Percentiles rank a stretch among this genome's conserved stretches.
Conservation (phyloP, 495 filamentous ascomycete species). For the Hyaloscypha bicolor region DNA sequence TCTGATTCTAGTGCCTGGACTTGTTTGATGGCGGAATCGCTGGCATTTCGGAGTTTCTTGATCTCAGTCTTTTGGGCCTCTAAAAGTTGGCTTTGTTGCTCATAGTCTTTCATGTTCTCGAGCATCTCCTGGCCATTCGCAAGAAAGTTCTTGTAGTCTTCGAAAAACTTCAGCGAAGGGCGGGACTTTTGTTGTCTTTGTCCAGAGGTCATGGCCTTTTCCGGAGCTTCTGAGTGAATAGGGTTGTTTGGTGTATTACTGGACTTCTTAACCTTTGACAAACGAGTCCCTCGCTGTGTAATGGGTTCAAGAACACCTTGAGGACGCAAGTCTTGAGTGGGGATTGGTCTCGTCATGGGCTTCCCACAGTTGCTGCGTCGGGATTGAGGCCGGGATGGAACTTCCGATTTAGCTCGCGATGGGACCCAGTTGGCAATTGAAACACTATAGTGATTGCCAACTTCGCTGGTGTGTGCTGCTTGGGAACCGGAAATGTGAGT, state of each 20-base stretch:
- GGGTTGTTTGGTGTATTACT: neutral
- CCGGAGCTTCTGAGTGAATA: no score
- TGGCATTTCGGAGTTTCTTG: conserved; percentile 4
- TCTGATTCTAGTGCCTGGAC: conserved; percentile 14
- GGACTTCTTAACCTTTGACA: conserved; percentile 14
- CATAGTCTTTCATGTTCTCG: conserved; percentile 1
- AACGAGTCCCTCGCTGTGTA: neutral
- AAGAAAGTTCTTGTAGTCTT: conserved; percentile 3
- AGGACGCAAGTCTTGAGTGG: neutral
- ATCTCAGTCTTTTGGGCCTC: conserved; percentile 17
- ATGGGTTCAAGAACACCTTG: neutral
- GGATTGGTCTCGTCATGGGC: conserved; percentile 9
- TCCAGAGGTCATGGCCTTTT: neutral
- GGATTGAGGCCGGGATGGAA: conserved; percentile 10
- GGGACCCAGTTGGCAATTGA: neutral
- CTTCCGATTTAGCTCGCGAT: conserved; percentile 4
- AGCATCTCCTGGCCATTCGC: neutral
- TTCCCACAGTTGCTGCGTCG: conserved; percentile 12
- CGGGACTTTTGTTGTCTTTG: neutral
- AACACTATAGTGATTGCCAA: neutral
- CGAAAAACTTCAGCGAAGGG: neutral
- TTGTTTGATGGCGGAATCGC: conserved; percentile 1
- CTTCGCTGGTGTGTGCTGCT: neutral
- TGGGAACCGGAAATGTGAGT: neutral
- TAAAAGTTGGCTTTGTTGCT: conserved; percentile 10